These are phyloP conservation scores for Cladophialophora psammophila DNA, from an alignment of 2,329 filamentous ascomycete genomes.

Conservation along the genomic window DNA sequence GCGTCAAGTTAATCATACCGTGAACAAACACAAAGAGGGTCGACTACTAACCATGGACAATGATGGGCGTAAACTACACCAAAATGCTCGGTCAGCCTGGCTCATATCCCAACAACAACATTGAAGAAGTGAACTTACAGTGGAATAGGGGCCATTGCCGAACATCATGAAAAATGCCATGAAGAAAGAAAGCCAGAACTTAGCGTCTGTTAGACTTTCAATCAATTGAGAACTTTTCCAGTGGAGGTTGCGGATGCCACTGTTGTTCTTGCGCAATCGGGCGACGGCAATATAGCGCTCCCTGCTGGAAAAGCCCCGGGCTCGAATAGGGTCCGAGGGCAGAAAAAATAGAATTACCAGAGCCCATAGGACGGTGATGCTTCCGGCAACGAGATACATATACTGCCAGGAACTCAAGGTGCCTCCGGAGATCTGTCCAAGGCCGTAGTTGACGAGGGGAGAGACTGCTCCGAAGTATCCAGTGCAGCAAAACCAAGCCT, in stretches of 20 bases:
- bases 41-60: constrained; percentile 57
- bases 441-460: constrained; percentile 17
- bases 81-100: neutral
- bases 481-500: constrained; percentile 63
- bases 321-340: constrained; percentile 69
- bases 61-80: constrained; percentile 67
- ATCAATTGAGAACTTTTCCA: constrained; percentile 66
- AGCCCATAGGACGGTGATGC: constrained; percentile 61
- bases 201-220: constrained; percentile 66
- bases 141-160: constrained; percentile 69
- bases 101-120: neutral
- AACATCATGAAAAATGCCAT: constrained; percentile 74
- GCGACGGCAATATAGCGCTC: constrained; percentile 72
- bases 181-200: constrained; percentile 68
- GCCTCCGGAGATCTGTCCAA: constrained; percentile 6
- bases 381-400: constrained; percentile 71
- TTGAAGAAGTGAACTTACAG: constrained; percentile 40
- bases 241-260: constrained; percentile 66
- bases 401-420: constrained; percentile 68
- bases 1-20: constrained; percentile 38
- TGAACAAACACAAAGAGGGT: neutral
- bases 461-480: neutral
- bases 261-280: constrained; percentile 67
- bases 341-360: constrained; percentile 71
- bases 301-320: constrained; percentile 70